Evolutionary conservation across 73 alveolate genomes (phyloP).

Genomic region (Durusdinium trenchii): DNA sequence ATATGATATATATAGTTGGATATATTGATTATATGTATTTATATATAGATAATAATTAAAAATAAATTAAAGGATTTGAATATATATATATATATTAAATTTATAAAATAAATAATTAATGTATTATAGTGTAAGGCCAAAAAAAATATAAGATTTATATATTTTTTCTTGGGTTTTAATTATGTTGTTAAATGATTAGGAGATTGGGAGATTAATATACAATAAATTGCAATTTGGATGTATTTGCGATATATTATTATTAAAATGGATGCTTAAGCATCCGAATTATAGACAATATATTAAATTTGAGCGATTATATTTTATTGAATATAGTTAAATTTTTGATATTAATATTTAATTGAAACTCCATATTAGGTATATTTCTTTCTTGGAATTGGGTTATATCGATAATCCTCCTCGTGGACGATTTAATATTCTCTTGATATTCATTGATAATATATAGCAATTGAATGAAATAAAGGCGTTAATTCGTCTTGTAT

Average conservation of each 20-base stretch:
- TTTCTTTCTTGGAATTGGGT: background rate
- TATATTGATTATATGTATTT: background rate
- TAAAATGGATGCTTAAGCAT: no score
- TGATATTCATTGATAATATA: background rate
- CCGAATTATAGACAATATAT: no score
- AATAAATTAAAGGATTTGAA: background rate
- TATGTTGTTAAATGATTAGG: background rate
- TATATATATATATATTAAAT: background rate
- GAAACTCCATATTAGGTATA: background rate
- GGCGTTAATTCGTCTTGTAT: background rate
- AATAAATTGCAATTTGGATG: background rate
- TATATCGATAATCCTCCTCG: conserved; percentile 24
- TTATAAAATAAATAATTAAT: background rate
- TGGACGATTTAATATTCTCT: background rate
- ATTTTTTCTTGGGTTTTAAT: background rate
- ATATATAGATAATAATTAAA: background rate
- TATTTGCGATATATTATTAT: no score
- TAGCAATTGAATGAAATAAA: background rate
- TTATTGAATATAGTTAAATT: no score
- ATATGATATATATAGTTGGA: background rate
- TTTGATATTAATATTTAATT: no score
- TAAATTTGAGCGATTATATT: no score
- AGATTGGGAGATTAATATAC: background rate
- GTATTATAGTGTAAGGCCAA: background rate
- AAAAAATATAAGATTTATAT: background rate